Evolutionary conservation across 805 yeast species (phyloP), one percentile per base, ranked within the genome.

Genomic region (Pichia cabralensis): DNA sequence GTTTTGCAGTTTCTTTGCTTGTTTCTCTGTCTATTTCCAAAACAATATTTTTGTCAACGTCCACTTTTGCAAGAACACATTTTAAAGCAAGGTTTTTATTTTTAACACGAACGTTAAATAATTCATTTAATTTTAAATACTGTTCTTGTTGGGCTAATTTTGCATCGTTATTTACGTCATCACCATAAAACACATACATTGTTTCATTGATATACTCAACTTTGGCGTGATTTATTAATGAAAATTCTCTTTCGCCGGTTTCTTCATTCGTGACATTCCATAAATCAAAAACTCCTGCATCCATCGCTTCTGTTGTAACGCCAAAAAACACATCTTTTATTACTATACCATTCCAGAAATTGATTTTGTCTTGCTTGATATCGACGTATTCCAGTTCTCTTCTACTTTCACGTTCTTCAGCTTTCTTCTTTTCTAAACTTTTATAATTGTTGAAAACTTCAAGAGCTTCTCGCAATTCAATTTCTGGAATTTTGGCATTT

Each of bases 321-420:
- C 82, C 83, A 32, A 67, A 60, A 25, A 69, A 67, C 3, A 73
- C 61, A 35, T 72, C 76, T 23, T 60, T 58, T 10, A 80, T 64
- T 12, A 70, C 46, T 33, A 80, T 59, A 1, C 80, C 74, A 52
- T 79, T 79, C 54, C 50, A 71, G 27, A 48, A 51, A 3, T 40
- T 31, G 8, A 18, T n/a, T 17, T 35, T n/a, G n/a, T 25, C 22
- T 11, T 22, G 14, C 3, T 22, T 13, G 18, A 3, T n/a, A 10
- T 14, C 26, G 8, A 9, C n/a, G 6, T 26, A 28, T 17, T 17
- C 22, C 1, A 17, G 9, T 15, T 22, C 30, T 12, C 7, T 17
- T 5, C 8, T n/a, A 7, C 33, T 31, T 3, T 24, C 13, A 15
- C 30, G 26, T 30, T 36, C 31, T 1, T 3, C 10, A 11, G 30